These are phyloP conservation scores for Hexamita inflata DNA, from an alignment of 208 protist genomes.

Conservation along the genomic window DNA sequence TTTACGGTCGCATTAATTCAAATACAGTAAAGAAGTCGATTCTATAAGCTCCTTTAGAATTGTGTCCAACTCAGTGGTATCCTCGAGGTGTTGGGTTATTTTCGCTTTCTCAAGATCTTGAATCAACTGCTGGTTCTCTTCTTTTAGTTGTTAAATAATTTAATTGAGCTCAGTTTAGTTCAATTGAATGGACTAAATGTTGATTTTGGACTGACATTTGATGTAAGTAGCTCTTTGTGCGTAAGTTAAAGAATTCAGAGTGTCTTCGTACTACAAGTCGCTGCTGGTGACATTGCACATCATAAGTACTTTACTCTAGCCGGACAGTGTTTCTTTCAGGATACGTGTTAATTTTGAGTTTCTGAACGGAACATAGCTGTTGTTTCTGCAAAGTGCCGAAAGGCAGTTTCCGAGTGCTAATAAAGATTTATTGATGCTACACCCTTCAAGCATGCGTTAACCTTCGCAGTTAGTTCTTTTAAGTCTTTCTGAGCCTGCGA, in stretches of 20 bases:
- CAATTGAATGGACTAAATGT: too few relatives aligned
- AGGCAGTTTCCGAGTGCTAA: constrained; percentile 29
- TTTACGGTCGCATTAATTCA: too few relatives aligned
- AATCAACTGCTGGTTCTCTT: too few relatives aligned
- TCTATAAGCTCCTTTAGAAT: too few relatives aligned
- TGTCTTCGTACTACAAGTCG: constrained; percentile 54
- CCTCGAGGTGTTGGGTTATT: too few relatives aligned
- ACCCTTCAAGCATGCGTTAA: neutral
- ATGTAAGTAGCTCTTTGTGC: constrained; percentile 62
- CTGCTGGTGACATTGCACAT: constrained; percentile 56
- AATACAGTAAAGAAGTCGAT: too few relatives aligned
- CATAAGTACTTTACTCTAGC: constrained; percentile 62
- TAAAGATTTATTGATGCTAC: constrained; percentile 25
- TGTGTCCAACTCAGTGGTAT: too few relatives aligned
- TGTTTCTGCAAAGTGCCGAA: constrained; percentile 7
- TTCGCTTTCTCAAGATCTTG: too few relatives aligned
- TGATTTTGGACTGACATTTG: too few relatives aligned
- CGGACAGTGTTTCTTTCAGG: constrained; percentile 63
- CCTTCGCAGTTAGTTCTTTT: constrained; percentile 20
- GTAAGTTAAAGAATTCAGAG: constrained; percentile 63
- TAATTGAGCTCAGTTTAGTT: too few relatives aligned
- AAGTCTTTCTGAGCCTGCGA: constrained; percentile 35
- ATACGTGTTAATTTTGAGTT: constrained; percentile 76
- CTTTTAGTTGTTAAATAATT: too few relatives aligned
- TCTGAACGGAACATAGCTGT: constrained; percentile 48